Evolutionary conservation across 306 rosid species (phyloP).

Genomic region (Ceratonia siliqua): DNA sequence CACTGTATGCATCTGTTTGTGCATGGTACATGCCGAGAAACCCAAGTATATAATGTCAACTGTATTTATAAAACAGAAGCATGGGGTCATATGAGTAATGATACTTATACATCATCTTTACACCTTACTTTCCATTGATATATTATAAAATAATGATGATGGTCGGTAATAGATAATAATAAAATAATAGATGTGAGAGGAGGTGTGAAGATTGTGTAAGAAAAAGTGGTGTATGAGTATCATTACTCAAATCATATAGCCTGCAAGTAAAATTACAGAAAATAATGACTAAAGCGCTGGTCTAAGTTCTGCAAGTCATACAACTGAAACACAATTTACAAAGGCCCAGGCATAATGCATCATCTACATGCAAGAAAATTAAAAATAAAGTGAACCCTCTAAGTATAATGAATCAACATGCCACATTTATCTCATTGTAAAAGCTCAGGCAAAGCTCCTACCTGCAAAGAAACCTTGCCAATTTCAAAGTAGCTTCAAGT

Average conservation of each 20-base stretch:
- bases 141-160: too few species aligned
- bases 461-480: slow-evolving; percentile 98
- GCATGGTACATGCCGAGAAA: neutral
- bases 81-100: too few species aligned
- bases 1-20: neutral
- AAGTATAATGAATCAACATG: slow-evolving; percentile 18
- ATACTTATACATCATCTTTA: too few species aligned
- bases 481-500: slow-evolving; percentile 95
- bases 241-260: neutral
- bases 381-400: slow-evolving; percentile 2
- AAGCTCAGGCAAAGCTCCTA: slow-evolving; percentile 35
- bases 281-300: slow-evolving; percentile 20
- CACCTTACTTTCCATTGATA: too few species aligned
- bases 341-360: neutral
- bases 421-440: slow-evolving; percentile 9
- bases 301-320: slow-evolving; percentile 20
- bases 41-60: slow-evolving; percentile 11
- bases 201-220: too few species aligned
- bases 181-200: too few species aligned
- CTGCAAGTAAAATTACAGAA: neutral
- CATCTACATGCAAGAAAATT: slow-evolving; percentile 19
- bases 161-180: too few species aligned
- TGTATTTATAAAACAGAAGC: slow-evolving; percentile 13
- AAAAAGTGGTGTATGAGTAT: too few species aligned
- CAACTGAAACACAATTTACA: slow-evolving; percentile 18